These are phyloP conservation scores for Rhizophora apiculata DNA, from an alignment of 345 rosid genomes.

Conservation along the genomic window DNA sequence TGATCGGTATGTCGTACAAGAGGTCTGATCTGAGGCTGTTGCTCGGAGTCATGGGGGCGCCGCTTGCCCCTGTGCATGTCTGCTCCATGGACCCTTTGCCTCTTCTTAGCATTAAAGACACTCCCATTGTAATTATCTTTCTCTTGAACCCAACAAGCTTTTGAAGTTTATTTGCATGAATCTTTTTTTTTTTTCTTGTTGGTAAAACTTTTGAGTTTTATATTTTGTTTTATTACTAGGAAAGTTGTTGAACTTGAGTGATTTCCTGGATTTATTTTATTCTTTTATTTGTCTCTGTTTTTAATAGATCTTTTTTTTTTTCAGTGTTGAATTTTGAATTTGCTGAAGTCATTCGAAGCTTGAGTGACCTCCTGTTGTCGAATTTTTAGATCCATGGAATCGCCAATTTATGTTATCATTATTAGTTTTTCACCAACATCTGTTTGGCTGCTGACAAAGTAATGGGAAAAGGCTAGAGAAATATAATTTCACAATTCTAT, in stretches of 20 bases:
- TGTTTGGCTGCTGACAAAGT: slow-evolving; percentile 32
- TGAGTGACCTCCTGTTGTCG: background rate
- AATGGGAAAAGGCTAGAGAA: background rate
- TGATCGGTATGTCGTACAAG: slow-evolving; percentile 30
- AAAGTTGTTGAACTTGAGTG: too few species aligned
- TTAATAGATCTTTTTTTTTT: too few species aligned
- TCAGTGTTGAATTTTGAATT: background rate
- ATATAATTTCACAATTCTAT: too few species aligned
- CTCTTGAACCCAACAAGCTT: background rate
- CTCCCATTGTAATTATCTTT: slow-evolving; percentile 58
- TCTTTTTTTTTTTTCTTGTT: background rate
- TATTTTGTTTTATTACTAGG: background rate
- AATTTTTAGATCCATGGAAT: slow-evolving; percentile 12
- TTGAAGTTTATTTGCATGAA: background rate
- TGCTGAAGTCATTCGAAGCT: slow-evolving; percentile 1
- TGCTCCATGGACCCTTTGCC: slow-evolving; percentile 49
- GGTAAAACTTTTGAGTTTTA: background rate
- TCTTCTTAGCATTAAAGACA: slow-evolving; percentile 51
- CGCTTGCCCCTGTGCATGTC: slow-evolving; percentile 48
- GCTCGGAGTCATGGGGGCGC: slow-evolving; percentile 49
- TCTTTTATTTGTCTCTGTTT: too few species aligned
- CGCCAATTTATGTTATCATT: background rate
- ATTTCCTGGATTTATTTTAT: too few species aligned
- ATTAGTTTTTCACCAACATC: background rate
- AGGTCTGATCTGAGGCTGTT: slow-evolving; percentile 45